Conservation (phyloP, 129 eudicot genomes). For the Escallonia herrerae region DNA sequence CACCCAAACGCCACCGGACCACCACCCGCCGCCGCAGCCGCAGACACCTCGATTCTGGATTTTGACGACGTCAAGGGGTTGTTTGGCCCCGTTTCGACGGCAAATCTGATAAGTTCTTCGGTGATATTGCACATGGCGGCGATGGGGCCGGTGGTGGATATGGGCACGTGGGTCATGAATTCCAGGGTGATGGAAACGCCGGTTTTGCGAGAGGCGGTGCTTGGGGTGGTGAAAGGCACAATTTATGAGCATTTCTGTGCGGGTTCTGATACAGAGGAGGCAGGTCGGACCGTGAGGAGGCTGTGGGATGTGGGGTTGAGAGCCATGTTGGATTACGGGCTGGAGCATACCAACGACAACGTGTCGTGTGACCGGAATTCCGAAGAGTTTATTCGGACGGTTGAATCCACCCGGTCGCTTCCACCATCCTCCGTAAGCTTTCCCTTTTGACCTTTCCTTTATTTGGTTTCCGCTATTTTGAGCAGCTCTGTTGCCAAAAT, state of each 20-base stretch:
- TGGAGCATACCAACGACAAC: conserved; percentile 79
- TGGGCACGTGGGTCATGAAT: conserved; percentile 76
- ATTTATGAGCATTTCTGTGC: conserved; percentile 84
- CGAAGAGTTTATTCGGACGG: conserved; percentile 44
- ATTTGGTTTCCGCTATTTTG: too few relatives aligned
- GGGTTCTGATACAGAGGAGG: conserved; percentile 51
- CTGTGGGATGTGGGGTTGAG: conserved; percentile 60
- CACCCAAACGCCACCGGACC: conserved; percentile 10
- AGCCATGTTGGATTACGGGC: conserved; percentile 84
- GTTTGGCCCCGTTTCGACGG: conserved; percentile 51
- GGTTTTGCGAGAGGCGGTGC: conserved; percentile 24
- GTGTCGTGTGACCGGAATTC: conserved; percentile 57
- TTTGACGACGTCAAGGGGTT: conserved; percentile 45
- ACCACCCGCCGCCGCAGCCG: conserved; percentile 5
- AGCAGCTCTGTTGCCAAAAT: too few relatives aligned
- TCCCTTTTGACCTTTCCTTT: too few relatives aligned
- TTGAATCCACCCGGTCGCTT: conserved; percentile 50
- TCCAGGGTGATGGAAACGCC: conserved; percentile 50
- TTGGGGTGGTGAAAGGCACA: conserved; percentile 37
- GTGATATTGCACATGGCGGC: conserved; percentile 48
- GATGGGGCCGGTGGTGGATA: conserved; percentile 55
- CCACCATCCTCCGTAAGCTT: conserved; percentile 57
- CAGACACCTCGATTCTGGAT: conserved; percentile 27
- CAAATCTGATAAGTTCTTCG: conserved; percentile 46
- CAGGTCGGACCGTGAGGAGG: conserved; percentile 45